Conservation (phyloP, 306 rosid species). For the Pyrus bretschneideri region DNA sequence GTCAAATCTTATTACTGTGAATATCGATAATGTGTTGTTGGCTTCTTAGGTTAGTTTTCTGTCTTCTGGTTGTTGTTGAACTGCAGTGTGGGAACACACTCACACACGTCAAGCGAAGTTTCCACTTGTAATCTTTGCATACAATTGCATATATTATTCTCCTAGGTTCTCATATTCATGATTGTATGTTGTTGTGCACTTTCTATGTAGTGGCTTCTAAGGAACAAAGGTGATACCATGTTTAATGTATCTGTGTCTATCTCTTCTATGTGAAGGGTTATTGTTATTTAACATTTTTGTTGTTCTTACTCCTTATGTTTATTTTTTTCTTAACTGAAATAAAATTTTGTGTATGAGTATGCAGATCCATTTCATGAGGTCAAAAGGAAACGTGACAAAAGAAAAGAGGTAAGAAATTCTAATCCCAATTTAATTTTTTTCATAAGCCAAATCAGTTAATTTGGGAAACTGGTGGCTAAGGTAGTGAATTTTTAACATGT, state of each 20-base stretch:
- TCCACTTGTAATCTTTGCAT: too few relatives aligned
- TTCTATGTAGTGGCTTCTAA: background rate
- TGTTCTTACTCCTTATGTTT: background rate
- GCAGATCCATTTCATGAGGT: slow-evolving; percentile 93
- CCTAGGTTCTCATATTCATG: too few relatives aligned
- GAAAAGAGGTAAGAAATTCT: slow-evolving; percentile 67
- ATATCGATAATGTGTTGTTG: too few relatives aligned
- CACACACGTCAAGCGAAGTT: too few relatives aligned
- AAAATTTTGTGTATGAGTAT: slow-evolving; percentile 10
- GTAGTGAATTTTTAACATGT: background rate
- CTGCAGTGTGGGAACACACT: too few relatives aligned
- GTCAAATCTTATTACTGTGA: too few relatives aligned
- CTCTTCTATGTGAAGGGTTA: background rate
- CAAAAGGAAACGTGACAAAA: slow-evolving; percentile 76
- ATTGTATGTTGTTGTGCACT: background rate
- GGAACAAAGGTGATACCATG: background rate
- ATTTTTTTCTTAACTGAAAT: background rate
- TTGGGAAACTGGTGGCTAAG: background rate
- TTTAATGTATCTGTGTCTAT: background rate
- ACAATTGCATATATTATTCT: too few relatives aligned
- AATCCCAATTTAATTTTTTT: slow-evolving; percentile 4
- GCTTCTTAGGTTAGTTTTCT: too few relatives aligned
- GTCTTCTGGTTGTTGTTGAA: too few relatives aligned
- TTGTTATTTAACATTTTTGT: background rate
- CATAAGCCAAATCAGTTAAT: background rate